Evolutionary conservation across 306 rosid species (phyloP).

Genomic region (Quercus engelmannii): DNA sequence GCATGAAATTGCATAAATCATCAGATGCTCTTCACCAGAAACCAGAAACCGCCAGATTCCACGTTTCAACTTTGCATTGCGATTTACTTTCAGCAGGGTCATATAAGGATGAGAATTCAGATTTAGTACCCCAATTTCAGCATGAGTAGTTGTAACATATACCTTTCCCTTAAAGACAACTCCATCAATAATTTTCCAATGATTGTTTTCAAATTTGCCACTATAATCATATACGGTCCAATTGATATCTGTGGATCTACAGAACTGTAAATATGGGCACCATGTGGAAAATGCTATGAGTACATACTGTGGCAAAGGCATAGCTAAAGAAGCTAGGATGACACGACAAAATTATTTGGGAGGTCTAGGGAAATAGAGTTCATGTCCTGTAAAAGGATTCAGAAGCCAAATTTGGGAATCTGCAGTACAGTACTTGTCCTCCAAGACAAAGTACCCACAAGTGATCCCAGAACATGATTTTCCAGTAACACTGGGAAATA

Average conservation of each 20-base stretch:
- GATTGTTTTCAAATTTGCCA: too few relatives aligned
- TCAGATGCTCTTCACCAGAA: neutral
- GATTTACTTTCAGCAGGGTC: neutral
- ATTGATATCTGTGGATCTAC: neutral
- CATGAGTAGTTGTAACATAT: neutral
- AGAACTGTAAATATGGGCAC: neutral
- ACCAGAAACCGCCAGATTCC: neutral
- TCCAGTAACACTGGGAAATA: neutral
- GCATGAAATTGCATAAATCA: neutral
- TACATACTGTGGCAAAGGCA: neutral
- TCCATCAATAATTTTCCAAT: too few relatives aligned
- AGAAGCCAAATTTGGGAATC: neutral
- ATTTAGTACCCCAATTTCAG: neutral
- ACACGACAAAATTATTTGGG: neutral
- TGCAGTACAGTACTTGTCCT: neutral
- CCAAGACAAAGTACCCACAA: neutral
- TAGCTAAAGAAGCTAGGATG: neutral
- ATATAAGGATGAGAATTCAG: neutral
- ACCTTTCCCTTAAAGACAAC: neutral
- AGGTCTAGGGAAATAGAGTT: neutral
- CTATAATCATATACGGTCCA: too few relatives aligned
- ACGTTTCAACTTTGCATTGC: neutral
- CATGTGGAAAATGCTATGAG: neutral
- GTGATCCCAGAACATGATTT: neutral
- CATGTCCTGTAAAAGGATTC: neutral